phyloP scores from a whole-genome alignment of 164 flowering plant genomes.

The Piper longum region DNA sequence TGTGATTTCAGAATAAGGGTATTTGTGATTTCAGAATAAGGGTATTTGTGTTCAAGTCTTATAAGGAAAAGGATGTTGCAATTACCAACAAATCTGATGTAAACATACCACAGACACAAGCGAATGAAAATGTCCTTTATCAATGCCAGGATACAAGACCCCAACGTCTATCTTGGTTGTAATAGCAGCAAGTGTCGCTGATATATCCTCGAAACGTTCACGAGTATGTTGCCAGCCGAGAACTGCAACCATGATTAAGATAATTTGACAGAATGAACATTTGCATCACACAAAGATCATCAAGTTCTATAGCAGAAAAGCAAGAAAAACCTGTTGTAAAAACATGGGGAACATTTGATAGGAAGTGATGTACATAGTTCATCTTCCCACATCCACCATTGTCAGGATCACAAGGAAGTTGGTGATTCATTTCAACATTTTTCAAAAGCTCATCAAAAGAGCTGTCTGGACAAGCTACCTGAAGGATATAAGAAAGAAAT shows the following conservation, averaged over 20 bases:
- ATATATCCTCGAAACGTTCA: constrained; percentile 71
- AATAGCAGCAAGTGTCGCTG: constrained; percentile 44
- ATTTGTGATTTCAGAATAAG: too few species aligned
- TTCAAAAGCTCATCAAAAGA: constrained; percentile 78
- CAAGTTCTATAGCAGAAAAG: not conserved
- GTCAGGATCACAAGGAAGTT: constrained; percentile 81
- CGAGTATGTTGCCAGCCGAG: constrained; percentile 94
- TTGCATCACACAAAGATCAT: not conserved
- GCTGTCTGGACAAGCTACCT: constrained; percentile 58
- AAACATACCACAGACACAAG: constrained; percentile 84
- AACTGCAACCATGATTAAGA: constrained; percentile 36
- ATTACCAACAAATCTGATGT: not conserved
- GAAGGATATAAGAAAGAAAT: constrained; percentile 4
- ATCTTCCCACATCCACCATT: constrained; percentile 78
- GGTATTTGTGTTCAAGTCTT: too few species aligned
- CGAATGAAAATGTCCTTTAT: constrained; percentile 46
- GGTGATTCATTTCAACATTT: constrained; percentile 84
- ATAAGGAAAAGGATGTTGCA: too few species aligned
- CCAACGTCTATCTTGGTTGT: constrained; percentile 67
- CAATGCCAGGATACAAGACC: constrained; percentile 74
- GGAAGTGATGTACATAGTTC: constrained; percentile 75
- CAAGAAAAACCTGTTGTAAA: constrained; percentile 59
- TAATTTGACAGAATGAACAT: not conserved
- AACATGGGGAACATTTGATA: constrained; percentile 70
- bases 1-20: too few species aligned